Evolutionary conservation across 1,284 basidiomycete genomes (phyloP).

Genomic region (Puccinia horiana): DNA sequence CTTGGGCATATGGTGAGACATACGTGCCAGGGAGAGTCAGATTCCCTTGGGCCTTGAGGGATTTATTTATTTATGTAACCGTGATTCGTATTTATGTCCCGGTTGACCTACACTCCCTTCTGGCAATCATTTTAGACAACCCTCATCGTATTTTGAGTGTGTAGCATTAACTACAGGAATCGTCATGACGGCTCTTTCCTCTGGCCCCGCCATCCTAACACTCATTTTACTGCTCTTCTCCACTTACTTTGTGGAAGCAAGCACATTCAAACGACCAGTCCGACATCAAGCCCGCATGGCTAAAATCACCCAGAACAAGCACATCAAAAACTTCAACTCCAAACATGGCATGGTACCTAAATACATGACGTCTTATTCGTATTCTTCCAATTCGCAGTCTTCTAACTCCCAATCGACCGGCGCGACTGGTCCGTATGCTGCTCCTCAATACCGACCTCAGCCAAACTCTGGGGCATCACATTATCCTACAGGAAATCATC

Average conservation of each 20-base stretch:
- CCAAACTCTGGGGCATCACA: not conserved
- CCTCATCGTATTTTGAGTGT: too few relatives aligned
- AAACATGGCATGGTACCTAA: not conserved
- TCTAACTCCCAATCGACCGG: not conserved
- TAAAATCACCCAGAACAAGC: not conserved
- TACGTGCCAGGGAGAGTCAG: too few relatives aligned
- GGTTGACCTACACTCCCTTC: too few relatives aligned
- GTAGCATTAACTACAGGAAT: too few relatives aligned
- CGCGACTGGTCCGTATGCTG: not conserved
- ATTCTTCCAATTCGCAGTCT: not conserved
- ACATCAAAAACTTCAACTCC: too few relatives aligned
- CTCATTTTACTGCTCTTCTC: not conserved
- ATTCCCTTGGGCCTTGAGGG: too few relatives aligned
- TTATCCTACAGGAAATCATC: not conserved
- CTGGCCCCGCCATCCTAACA: constrained; percentile 7
- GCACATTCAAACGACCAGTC: not conserved
- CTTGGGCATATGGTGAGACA: too few relatives aligned
- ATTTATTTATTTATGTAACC: too few relatives aligned
- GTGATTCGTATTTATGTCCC: too few relatives aligned
- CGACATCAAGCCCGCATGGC: not conserved
- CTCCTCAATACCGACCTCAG: not conserved
- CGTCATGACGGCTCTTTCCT: constrained; percentile 10
- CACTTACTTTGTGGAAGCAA: not conserved
- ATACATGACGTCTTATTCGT: not conserved
- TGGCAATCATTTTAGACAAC: too few relatives aligned